Conservation (phyloP, 2,329 filamentous ascomycete genomes). For the Anisogramma anomala region DNA sequence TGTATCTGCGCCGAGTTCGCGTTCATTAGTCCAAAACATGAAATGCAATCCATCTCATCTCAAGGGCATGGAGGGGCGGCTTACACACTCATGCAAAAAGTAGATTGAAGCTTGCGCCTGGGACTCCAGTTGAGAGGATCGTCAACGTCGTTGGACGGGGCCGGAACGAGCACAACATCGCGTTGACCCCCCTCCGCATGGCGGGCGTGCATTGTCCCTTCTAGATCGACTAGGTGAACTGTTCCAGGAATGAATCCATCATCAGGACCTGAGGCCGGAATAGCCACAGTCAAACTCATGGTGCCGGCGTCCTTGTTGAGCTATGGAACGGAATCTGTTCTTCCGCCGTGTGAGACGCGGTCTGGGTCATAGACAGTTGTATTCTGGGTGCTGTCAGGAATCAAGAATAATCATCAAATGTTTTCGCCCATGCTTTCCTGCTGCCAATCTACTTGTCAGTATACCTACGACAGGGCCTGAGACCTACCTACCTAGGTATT, state of each 20-base stretch:
- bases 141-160: slow-evolving; percentile 25
- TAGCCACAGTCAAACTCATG: too few species aligned
- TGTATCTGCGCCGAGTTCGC: slow-evolving; percentile 9
- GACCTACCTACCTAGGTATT: too few species aligned
- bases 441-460: too few species aligned
- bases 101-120: slow-evolving; percentile 23
- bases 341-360: too few species aligned
- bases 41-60: background rate
- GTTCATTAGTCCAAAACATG: background rate
- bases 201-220: slow-evolving; percentile 16
- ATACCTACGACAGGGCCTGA: too few species aligned
- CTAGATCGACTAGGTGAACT: slow-evolving; percentile 30
- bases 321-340: too few species aligned
- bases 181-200: slow-evolving; percentile 23
- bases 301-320: too few species aligned
- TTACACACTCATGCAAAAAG: slow-evolving; percentile 19
- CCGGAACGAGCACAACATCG: slow-evolving; percentile 30
- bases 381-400: too few species aligned
- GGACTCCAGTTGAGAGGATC: slow-evolving; percentile 29
- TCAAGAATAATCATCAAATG: too few species aligned
- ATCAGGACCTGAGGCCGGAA: too few species aligned
- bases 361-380: too few species aligned
- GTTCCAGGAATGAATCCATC: slow-evolving; percentile 22
- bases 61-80: background rate
- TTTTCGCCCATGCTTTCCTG: too few species aligned